Percentiles rank a stretch among this genome's conserved stretches.
Conservation (phyloP, 176 grass and related monocot genomes). For the Lolium multiflorum region DNA sequence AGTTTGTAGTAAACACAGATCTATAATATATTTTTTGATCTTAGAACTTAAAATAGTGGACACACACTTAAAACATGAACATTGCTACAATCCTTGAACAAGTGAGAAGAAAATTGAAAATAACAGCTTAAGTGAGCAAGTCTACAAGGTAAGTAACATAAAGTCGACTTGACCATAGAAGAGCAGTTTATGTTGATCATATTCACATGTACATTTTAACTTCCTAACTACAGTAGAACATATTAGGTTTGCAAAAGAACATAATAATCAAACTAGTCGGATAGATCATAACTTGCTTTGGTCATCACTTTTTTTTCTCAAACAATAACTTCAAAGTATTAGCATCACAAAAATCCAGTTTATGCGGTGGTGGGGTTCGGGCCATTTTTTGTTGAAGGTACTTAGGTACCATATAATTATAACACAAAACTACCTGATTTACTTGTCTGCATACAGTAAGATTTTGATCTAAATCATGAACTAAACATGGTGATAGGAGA, state of each 20-base stretch:
- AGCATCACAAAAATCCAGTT: background rate
- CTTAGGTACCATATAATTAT: background rate
- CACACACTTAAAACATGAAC: background rate
- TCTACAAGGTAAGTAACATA: background rate
- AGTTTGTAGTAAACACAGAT: background rate
- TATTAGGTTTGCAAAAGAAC: background rate
- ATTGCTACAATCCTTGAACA: background rate
- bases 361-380: background rate
- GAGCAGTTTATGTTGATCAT: background rate
- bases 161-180: background rate
- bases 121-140: background rate
- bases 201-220: background rate
- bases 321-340: background rate
- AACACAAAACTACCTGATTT: background rate
- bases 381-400: too few species aligned
- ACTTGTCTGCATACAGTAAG: background rate
- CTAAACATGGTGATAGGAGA: too few species aligned
- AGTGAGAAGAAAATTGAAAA: constrained; percentile 14
- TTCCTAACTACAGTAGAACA: background rate
- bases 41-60: background rate
- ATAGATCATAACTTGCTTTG: background rate
- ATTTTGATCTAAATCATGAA: background rate
- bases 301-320: background rate
- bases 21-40: background rate
- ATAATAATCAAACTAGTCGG: background rate